Base-by-base conservation (phyloP, 108 stramenopile species). In the Conticribra weissflogii region DNA sequence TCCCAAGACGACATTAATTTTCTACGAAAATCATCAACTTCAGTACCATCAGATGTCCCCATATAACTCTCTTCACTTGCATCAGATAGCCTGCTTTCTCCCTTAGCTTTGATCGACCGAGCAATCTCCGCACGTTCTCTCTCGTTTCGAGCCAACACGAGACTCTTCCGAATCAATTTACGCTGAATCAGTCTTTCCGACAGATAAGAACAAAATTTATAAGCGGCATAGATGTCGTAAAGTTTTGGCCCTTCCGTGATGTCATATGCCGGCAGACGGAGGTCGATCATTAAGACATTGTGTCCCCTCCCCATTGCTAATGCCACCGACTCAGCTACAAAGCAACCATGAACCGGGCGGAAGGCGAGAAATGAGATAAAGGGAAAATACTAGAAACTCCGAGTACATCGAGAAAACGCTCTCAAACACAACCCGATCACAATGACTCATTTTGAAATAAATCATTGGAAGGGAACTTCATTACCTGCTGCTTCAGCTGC, bases 231-330 rank as follows among this genome's bases (percentile, higher is more conserved):
- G 1, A 47, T 30, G 18, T 81, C 81, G 36, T 81, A 76, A 5
- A 61, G 16, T 33, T 58, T 81, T 8, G 71, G 57, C 5, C 81
- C 81, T 36, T 81, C 76, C 2, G 61, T 66, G 28, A 81, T 64
- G 64, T 81, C 81, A 67, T 75, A 81, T 1, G 64, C 51, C 0
- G 81, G 81, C 30, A 81, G 54, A 31, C 75, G 71, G 0, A 81
- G 22, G 47, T 81, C 81, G 25, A 81, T 63, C 71, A 63, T 65
- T 17, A 81, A 5, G 0, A 81, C 59, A 54, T 81, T 81, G 36
- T 64, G 49, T 24, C 34, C 28, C 32, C 34, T 14, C 14, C 34
- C 64, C 76, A 77, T 68, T 12, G 79, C 74, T 16, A 28, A 3
- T 0, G 70, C 58, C 1, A 81, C 72, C 12, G 71, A 72, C 24